A percentile compares a stretch with the other conserved stretches of the same genome.
Conservation (phyloP, 345 rosid species). For the Salix purpurea region DNA sequence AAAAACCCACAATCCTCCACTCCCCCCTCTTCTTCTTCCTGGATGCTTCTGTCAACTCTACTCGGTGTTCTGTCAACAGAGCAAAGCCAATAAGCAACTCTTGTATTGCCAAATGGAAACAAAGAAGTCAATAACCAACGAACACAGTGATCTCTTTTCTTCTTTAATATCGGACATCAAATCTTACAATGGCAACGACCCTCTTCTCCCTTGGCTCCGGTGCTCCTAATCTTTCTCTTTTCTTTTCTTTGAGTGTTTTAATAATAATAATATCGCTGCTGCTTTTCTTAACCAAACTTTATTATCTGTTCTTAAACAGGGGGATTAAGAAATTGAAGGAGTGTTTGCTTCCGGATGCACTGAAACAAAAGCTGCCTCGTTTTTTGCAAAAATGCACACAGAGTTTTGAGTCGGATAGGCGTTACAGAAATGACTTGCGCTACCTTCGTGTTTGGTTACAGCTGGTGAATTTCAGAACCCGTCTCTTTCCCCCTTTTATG, state of each 20-base stretch:
- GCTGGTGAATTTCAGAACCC: conserved; percentile 45
- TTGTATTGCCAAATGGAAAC: background rate
- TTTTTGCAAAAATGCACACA: conserved; percentile 78
- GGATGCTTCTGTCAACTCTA: background rate
- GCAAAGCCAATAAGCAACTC: background rate
- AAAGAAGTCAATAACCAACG: conserved; percentile 24
- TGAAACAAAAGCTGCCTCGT: conserved; percentile 80
- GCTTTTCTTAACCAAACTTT: background rate
- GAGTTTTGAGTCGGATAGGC: conserved; percentile 67
- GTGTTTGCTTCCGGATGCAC: conserved; percentile 39
- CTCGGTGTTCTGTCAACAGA: background rate
- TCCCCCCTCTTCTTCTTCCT: background rate
- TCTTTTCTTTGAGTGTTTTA: background rate
- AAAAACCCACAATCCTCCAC: background rate
- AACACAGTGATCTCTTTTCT: conserved; percentile 48
- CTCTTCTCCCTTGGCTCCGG: conserved; percentile 94
- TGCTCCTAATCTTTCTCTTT: conserved; percentile 16
- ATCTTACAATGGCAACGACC: conserved; percentile 74
- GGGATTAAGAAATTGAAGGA: conserved; percentile 78
- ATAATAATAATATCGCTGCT: background rate
- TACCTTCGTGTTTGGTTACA: conserved; percentile 89
- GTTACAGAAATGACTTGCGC: conserved; percentile 71
- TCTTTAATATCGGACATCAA: conserved; percentile 73
- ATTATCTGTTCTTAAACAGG: conserved; percentile 27
- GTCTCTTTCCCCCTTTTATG: background rate